phyloP scores from a whole-genome alignment of 805 yeast species.

The Yamadazyma scolyti region DNA sequence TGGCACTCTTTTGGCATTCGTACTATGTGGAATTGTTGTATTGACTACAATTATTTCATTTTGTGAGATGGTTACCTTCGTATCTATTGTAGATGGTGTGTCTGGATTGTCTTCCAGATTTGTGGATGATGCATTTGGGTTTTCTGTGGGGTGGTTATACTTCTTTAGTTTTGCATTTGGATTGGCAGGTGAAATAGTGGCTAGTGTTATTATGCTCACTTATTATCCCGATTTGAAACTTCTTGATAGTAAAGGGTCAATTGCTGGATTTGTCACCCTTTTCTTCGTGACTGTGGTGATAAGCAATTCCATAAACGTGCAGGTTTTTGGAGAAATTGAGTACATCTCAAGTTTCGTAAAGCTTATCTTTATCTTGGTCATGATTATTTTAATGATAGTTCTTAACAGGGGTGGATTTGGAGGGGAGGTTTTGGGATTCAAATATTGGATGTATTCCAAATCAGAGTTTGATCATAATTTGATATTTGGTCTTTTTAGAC shows the following conservation, averaged over 20 bases:
- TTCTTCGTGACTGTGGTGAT: conserved; percentile 43
- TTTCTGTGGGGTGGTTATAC: conserved; percentile 69
- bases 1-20: conserved; percentile 67
- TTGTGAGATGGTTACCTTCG: conserved; percentile 78
- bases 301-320: conserved; percentile 63
- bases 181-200: conserved; percentile 76
- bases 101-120: conserved; percentile 72
- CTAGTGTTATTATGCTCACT: conserved; percentile 71
- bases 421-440: conserved; percentile 52
- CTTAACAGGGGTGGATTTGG: conserved; percentile 58
- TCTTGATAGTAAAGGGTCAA: conserved; percentile 41
- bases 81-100: conserved; percentile 77
- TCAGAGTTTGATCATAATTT: conserved; percentile 45
- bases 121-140: conserved; percentile 76
- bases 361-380: conserved; percentile 45
- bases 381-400: conserved; percentile 62
- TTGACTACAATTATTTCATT: conserved; percentile 67
- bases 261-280: conserved; percentile 63
- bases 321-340: conserved; percentile 73
- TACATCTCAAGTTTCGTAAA: conserved; percentile 59
- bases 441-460: conserved; percentile 59
- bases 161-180: conserved; percentile 72
- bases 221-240: conserved; percentile 58
- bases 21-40: conserved; percentile 62
- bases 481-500: conserved; percentile 71